Conservation (phyloP, 1,139 yeast genomes). For the Candida tunisiensis region DNA sequence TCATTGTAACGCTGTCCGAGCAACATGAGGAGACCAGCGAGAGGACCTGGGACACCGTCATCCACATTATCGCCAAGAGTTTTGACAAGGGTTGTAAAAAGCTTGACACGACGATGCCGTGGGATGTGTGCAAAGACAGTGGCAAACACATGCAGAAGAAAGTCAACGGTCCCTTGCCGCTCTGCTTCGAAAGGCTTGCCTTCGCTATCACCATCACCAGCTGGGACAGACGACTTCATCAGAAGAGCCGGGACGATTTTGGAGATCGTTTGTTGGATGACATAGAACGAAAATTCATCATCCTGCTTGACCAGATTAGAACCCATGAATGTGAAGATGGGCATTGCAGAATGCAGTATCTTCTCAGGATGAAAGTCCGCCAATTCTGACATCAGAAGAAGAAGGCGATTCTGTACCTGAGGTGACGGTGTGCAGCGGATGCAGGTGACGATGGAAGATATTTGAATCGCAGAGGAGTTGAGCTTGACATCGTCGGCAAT, state of each 20-base stretch:
- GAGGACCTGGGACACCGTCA: constrained; percentile 38
- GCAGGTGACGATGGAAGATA: constrained; percentile 80
- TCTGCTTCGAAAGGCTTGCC: too few relatives aligned
- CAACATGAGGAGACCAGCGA: constrained; percentile 56
- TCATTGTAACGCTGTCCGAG: constrained; percentile 63
- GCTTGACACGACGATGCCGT: constrained; percentile 79
- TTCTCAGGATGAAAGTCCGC: constrained; percentile 85
- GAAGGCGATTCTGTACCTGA: constrained; percentile 79
- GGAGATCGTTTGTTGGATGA: constrained; percentile 80
- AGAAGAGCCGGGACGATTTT: constrained; percentile 87
- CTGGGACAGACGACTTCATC: constrained; percentile 32
- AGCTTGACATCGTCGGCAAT: constrained; percentile 11
- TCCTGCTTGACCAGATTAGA: constrained; percentile 95
- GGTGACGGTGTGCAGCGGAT: constrained; percentile 83
- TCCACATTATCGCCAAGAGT: too few relatives aligned
- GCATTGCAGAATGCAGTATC: constrained; percentile 93
- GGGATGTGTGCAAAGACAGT: constrained; percentile 94
- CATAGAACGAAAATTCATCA: constrained; percentile 85
- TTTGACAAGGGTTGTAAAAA: constrained; percentile 61
- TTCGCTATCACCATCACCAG: constrained; percentile 38
- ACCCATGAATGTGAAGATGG: constrained; percentile 97
- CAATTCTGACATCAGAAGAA: constrained; percentile 71
- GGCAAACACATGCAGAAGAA: constrained; percentile 71
- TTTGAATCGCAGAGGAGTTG: constrained; percentile 62
- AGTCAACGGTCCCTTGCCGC: too few relatives aligned